Evolutionary conservation across 495 filamentous ascomycete genomes (phyloP).

Genomic region (Pseudevernia furfuracea): DNA sequence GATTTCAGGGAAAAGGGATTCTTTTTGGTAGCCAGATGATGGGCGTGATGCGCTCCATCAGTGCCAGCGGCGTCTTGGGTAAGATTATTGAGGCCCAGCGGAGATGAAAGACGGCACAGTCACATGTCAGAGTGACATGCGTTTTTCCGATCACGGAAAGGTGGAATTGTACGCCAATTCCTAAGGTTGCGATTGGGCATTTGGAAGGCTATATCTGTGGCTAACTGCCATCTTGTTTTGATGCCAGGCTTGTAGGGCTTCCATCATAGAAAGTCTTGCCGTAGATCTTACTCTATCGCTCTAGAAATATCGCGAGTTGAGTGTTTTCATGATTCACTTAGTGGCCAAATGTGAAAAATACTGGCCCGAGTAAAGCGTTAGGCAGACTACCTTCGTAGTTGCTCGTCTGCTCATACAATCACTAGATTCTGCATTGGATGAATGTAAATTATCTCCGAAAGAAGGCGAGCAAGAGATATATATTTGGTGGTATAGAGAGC

Average conservation of each 20-base stretch:
- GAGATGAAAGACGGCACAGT: neutral
- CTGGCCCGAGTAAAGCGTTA: neutral
- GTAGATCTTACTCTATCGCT: too few relatives aligned
- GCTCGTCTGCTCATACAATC: neutral
- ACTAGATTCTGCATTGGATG: neutral
- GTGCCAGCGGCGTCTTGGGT: neutral
- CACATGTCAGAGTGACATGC: too few relatives aligned
- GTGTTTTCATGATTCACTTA: too few relatives aligned
- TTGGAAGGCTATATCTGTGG: too few relatives aligned
- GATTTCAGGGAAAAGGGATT: neutral
- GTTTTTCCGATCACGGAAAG: too few relatives aligned
- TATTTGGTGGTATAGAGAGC: neutral
- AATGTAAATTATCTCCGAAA: neutral
- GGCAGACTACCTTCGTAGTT: neutral
- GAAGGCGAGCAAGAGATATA: neutral
- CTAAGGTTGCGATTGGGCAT: too few relatives aligned
- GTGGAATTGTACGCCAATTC: too few relatives aligned
- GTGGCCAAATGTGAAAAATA: too few relatives aligned
- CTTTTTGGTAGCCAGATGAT: neutral
- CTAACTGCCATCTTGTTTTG: too few relatives aligned
- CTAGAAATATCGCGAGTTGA: too few relatives aligned
- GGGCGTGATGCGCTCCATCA: neutral
- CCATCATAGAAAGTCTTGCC: too few relatives aligned
- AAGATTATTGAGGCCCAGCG: neutral
- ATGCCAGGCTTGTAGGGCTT: too few relatives aligned